Conservation (phyloP, 306 rosid genomes). For the Cicer yamashitae region DNA sequence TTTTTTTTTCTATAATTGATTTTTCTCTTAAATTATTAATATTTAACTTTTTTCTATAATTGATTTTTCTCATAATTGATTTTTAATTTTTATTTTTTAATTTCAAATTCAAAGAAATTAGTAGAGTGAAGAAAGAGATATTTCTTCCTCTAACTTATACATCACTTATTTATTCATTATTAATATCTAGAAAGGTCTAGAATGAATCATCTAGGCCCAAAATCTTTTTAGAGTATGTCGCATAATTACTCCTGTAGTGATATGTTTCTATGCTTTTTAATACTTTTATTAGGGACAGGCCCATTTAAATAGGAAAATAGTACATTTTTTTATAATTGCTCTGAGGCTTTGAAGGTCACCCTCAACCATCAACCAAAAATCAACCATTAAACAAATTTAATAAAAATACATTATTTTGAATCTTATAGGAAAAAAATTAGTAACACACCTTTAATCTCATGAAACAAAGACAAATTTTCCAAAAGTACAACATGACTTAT, state of each 20-base stretch:
- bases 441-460: not conserved
- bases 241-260: conserved; percentile 38
- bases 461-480: conserved; percentile 30
- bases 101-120: too few species aligned
- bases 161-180: conserved; percentile 39
- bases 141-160: conserved; percentile 7
- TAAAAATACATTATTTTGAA: too few species aligned
- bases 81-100: too few species aligned
- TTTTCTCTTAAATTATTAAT: too few species aligned
- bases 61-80: too few species aligned
- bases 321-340: conserved; percentile 11
- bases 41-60: too few species aligned
- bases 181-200: not conserved
- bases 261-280: conserved; percentile 25
- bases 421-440: too few species aligned
- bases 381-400: too few species aligned
- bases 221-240: conserved; percentile 8
- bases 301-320: conserved; percentile 11
- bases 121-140: too few species aligned
- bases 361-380: not conserved
- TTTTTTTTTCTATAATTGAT: too few species aligned
- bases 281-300: conserved; percentile 22
- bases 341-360: conserved; percentile 8
- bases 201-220: conserved; percentile 43
- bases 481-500: not conserved